Evolutionary conservation across 257 asterid genomes (phyloP), one percentile per base, ranked within the genome.

Genomic region (Ligustrum vulgare): DNA sequence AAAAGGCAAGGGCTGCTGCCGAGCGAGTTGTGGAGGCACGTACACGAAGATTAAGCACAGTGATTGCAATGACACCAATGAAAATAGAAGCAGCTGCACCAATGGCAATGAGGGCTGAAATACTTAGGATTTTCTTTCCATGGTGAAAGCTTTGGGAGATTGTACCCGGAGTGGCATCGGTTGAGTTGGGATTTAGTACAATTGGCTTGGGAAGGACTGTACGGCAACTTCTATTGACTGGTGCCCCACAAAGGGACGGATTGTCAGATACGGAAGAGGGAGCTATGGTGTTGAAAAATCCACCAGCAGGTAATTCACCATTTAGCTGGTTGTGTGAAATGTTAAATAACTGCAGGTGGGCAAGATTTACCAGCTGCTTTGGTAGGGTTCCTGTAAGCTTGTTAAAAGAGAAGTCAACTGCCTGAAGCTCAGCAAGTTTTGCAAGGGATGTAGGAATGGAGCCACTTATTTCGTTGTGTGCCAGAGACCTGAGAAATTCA

Each of bases 61-160:
- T 88, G 35, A 93, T 85, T 22, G 97, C 91, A 73, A 93, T 91
- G 47, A 93, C 98, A 16, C 98, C 98, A 58, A 91, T 79, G 10
- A 89, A 90, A 63, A 93, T 93, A 36, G 90, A 85, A 16, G 91
- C 92, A 8, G 97, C 98, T 28, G 98, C 98, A 10, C 97, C 94
- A 8, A 91, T 93, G 10, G 98, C 98, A 49, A 93, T 91, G 32
- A 93, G 86, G 60, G 97, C 90, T 18, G 97, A 93, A 65, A 93
- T 90, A 80, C 95, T 93, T 73, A 93, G 93, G 79, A 91, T 90
- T 77, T 86, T 91, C 88, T 85, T 93, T 71, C 90, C 91, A 51
- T 75, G 96, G 25, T 79, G 84, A 8, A 90, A 79, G 28, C 72
- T 81, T 49, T 77, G 86, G 23, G 95, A 80, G 72, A 81, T 75